phyloP scores from a whole-genome alignment of 352 stramenopile species.

The Chrysophaeum taylorii region DNA sequence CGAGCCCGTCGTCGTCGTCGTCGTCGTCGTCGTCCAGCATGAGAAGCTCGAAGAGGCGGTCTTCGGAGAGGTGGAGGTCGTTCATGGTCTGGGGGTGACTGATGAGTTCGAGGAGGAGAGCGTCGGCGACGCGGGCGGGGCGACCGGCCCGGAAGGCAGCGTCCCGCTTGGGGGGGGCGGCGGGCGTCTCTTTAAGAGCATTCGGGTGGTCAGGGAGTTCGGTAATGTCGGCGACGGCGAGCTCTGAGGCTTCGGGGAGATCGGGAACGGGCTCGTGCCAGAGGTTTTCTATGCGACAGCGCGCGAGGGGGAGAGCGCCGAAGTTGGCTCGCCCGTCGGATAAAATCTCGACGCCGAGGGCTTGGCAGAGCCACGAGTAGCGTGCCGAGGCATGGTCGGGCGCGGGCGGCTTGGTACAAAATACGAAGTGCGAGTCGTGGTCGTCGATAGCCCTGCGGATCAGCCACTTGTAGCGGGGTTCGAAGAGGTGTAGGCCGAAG shows the following conservation, averaged over 20 bases:
- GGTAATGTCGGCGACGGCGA: not conserved
- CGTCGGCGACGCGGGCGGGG: too few species aligned
- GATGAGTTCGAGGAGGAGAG: too few species aligned
- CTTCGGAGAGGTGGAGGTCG: too few species aligned
- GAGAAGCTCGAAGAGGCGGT: too few species aligned
- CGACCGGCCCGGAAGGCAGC: too few species aligned
- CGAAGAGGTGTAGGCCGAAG: slow-evolving; percentile 5
- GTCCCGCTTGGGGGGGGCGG: too few species aligned
- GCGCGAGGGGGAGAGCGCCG: not conserved
- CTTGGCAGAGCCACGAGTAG: not conserved
- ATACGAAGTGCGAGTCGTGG: not conserved
- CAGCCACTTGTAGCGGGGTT: slow-evolving; percentile 4
- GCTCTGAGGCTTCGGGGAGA: not conserved
- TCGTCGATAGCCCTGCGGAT: not conserved
- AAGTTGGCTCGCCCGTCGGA: not conserved
- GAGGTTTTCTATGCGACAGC: not conserved
- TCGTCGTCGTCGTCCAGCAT: too few species aligned
- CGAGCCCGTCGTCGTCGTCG: slow-evolving; percentile 25
- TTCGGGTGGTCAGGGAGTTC: not conserved
- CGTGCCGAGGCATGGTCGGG: not conserved
- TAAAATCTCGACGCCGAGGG: not conserved
- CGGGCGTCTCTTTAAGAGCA: too few species aligned
- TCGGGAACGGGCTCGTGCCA: not conserved
- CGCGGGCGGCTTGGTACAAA: not conserved
- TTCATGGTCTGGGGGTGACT: too few species aligned